Evolutionary conservation across 2,329 filamentous ascomycete genomes (phyloP), one percentile per base, ranked within the genome.

Genomic region (Cordyceps fumosorosea): DNA sequence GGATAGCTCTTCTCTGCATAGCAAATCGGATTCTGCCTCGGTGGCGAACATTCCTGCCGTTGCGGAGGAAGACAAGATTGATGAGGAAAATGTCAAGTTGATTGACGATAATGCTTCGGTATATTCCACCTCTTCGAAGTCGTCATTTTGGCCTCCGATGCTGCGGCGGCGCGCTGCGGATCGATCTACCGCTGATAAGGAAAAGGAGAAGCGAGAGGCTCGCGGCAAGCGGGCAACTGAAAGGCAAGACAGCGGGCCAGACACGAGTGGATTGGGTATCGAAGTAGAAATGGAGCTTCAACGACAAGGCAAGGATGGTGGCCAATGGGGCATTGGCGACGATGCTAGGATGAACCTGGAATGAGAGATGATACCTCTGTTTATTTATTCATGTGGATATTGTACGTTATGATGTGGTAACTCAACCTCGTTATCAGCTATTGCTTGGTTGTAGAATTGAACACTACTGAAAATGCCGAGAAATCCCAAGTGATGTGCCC

Each of bases 341-440:
- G 91, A 96, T 70, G 86, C 89, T 26, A 82, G 88, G 69, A 95
- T 96, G 89, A 89, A 86, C 37, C 77, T 96, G 67, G 91, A 93
- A 73, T 93, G 59, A 61, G 40, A 72, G 69, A 62, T 47, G 56
- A 61, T 22, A 40, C 11, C 29, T 42, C 5, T n/a, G 3, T 18
- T 3, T 44, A 44, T 44, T 58, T 58, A 5, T 44, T 42, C n/a
- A 52, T 12, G 32, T 59, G 47, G 42, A 59, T 12, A 59, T 59
- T 59, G 56, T 59, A 51, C 22, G 56, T 59, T 11, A 45, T 34
- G 5, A 11, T 26, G 26, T n/a, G 32, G 8, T 22, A 40, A 2
- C 7, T 2, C 16, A 48, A 47, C 44, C 29, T 12, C 14, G 34
- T 18, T 1, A n/a, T 42, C 7, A 24, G 5, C 29, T 57, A 37